These are phyloP conservation scores for Leccinum solheimii DNA, from an alignment of 1,284 basidiomycete genomes.

Conservation along the genomic window DNA sequence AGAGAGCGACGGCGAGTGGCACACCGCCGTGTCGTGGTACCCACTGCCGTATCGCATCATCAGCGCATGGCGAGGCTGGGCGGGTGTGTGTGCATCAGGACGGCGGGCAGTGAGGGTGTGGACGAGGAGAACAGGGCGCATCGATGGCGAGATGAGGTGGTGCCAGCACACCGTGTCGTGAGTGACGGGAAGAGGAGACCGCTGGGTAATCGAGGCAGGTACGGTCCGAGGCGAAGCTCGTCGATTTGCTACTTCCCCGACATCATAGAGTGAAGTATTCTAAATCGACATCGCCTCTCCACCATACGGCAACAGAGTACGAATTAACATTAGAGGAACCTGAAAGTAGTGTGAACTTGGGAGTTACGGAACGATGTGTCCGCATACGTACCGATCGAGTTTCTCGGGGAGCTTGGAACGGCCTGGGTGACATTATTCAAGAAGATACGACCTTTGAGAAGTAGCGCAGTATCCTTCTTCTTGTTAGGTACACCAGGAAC, in stretches of 20 bases:
- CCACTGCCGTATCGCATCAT: too few species aligned
- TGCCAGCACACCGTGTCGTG: too few species aligned
- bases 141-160: too few species aligned
- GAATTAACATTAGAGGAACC: conserved; percentile 47
- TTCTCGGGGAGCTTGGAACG: conserved; percentile 53
- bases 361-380: not conserved
- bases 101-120: too few species aligned
- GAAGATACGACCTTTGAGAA: conserved; percentile 97
- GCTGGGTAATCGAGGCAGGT: too few species aligned
- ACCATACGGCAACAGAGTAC: conserved; percentile 84
- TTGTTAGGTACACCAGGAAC: conserved; percentile 55
- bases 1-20: too few species aligned
- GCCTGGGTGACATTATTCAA: conserved; percentile 93
- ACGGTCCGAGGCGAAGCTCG: conserved; percentile 43
- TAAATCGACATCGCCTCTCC: conserved; percentile 89
- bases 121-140: too few species aligned
- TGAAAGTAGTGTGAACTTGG: conserved; percentile 14
- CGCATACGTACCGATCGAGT: conserved; percentile 56
- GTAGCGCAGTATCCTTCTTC: conserved; percentile 78
- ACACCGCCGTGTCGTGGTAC: too few species aligned
- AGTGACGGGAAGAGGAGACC: too few species aligned
- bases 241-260: conserved; percentile 65
- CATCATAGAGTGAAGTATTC: conserved; percentile 88
- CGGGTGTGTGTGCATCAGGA: too few species aligned
- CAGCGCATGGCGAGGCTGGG: too few species aligned